Evolutionary conservation across 1,139 yeast genomes (phyloP).

Genomic region (Hyphopichia wangnamkhiaoensis): DNA sequence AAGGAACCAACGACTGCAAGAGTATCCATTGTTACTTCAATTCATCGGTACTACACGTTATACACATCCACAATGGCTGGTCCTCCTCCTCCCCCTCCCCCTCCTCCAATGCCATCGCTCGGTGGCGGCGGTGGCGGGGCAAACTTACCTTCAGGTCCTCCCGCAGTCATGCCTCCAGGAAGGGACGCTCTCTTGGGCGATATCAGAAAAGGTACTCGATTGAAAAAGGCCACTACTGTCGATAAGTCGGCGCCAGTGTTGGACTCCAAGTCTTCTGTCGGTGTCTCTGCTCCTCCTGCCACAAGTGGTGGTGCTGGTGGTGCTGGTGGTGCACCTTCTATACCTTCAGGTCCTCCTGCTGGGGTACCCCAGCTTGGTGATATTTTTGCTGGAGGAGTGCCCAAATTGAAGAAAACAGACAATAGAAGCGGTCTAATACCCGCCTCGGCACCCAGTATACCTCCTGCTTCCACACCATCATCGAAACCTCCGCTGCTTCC

Average conservation of each 20-base stretch:
- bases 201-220: slow-evolving; percentile 72
- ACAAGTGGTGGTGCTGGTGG: slow-evolving; percentile 12
- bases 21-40: no score
- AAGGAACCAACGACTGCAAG: no score
- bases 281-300: slow-evolving; percentile 12
- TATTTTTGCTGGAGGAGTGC: slow-evolving; percentile 84
- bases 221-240: slow-evolving; percentile 68
- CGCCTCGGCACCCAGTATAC: slow-evolving; percentile 35
- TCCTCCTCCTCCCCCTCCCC: slow-evolving; percentile 43
- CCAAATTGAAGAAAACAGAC: slow-evolving; percentile 60
- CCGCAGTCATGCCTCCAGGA: slow-evolving; percentile 44
- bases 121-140: slow-evolving; percentile 16
- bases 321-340: slow-evolving; percentile 12
- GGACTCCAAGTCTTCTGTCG: slow-evolving; percentile 30
- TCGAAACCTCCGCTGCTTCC: slow-evolving; percentile 4
- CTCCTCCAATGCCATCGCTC: slow-evolving; percentile 38
- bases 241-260: slow-evolving; percentile 48
- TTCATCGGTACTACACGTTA: not conserved
- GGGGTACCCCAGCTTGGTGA: slow-evolving; percentile 69
- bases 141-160: slow-evolving; percentile 23
- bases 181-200: slow-evolving; percentile 85
- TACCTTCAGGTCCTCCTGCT: slow-evolving; percentile 21
- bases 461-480: slow-evolving; percentile 9
- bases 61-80: slow-evolving; percentile 20
- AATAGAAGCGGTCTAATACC: slow-evolving; percentile 47